phyloP scores from a whole-genome alignment of 2,329 filamentous ascomycete species.

The Penicillium janthinellum region DNA sequence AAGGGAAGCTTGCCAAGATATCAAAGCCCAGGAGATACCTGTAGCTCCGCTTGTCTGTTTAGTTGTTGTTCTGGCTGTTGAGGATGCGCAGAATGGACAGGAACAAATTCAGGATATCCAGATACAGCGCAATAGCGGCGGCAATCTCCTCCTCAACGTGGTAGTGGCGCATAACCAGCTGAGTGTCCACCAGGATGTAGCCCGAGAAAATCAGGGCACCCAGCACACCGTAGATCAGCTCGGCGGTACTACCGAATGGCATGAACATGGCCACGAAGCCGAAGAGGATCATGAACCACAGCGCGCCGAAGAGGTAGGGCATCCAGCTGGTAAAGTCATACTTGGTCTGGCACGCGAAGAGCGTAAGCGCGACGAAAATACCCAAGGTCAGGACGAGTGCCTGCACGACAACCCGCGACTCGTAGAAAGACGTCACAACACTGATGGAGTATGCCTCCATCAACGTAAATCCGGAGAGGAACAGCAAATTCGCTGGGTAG shows the following conservation, averaged over 20 bases:
- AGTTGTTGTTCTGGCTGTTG: slow-evolving; percentile 96
- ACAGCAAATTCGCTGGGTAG: slow-evolving; percentile 91
- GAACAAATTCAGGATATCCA: slow-evolving; percentile 97
- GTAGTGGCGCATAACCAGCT: slow-evolving; percentile 92
- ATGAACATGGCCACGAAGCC: slow-evolving; percentile 92
- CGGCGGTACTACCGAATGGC: slow-evolving; percentile 75
- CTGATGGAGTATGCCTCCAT: slow-evolving; percentile 93
- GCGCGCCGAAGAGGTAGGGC: slow-evolving; percentile 85
- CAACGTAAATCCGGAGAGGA: slow-evolving; percentile 85
- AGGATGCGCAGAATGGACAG: slow-evolving; percentile 91
- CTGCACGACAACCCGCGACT: slow-evolving; percentile 80
- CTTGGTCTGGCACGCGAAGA: slow-evolving; percentile 95
- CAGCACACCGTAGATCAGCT: slow-evolving; percentile 81
- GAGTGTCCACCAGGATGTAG: slow-evolving; percentile 95
- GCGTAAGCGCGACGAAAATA: slow-evolving; percentile 64
- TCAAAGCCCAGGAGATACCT: neutral
- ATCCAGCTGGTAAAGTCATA: slow-evolving; percentile 99
- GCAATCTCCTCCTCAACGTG: slow-evolving; percentile 98
- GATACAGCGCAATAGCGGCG: slow-evolving; percentile 88
- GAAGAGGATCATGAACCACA: slow-evolving; percentile 90
- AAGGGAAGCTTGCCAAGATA: neutral
- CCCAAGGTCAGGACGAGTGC: slow-evolving; percentile 80
- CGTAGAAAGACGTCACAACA: slow-evolving; percentile 89
- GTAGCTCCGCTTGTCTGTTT: slow-evolving; percentile 30
- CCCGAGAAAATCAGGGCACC: slow-evolving; percentile 86